Base-by-base conservation (phyloP, 495 filamentous ascomycete genomes). In the Letharia columbiana region DNA sequence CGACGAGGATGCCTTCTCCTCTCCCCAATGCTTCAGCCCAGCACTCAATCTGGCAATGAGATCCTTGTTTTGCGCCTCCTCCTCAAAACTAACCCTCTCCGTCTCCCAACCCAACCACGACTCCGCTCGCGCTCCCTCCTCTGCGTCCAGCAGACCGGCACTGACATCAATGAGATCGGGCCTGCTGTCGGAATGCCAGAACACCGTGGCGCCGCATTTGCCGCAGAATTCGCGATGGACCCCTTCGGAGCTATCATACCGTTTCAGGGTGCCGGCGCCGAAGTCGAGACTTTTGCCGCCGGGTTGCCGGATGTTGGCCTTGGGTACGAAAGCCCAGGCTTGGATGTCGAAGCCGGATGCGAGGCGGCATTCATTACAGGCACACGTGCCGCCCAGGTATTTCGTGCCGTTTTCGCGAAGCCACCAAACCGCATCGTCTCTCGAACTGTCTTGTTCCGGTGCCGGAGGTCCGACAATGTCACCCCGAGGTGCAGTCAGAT, bases 331-430 rank as follows among this genome's bases (percentile, higher is more conserved):
- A 15, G 75, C 72, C 82, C 83, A 86, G 45, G 74, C 69, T 37
- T 77, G 73, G 13, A 84, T 63, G 65, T 84, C 78, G 1, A 70
- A 70, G 2, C 82, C 83, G 9, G 65, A 75, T 2, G 72, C 71
- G 18, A 82, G 68, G 0, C 82, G 80, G 66, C 83, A 86, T 45
- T 81, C 80, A 61, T 80, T 77, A 67, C 84, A 86, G 20, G 76
- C 68, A 66, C 84, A 82, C 52, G 80, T 67, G 2, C 68, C 65
- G 17, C 74, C 78, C 2, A 80, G 69, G 65, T 70, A 74, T 63
- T 82, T 82, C 39, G 70, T 75, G 35, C 73, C 72, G 35, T 73
- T 73, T 0, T 75, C 66, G 37, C 79, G 74, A 35, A 79, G 73
- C 59, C 77, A 74, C 78, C 78, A 84, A 1, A 72, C 72, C 18